Evolutionary conservation across 371 early-diverging fungal species (phyloP).

Genomic region (Zychaea mexicana): DNA sequence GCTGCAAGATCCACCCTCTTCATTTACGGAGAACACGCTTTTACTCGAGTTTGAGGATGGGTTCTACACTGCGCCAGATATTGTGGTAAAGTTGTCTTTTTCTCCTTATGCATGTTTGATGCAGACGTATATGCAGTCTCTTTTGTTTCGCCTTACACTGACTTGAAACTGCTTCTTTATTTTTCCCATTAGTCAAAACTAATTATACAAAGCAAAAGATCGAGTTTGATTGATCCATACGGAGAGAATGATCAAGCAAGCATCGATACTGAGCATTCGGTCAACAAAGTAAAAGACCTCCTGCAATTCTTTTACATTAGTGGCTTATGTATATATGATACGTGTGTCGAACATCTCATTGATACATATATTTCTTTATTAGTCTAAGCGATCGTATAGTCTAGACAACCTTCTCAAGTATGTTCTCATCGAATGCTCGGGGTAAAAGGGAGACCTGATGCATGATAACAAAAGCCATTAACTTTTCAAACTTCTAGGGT

Average conservation of each 20-base stretch:
- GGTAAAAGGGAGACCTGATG: not conserved
- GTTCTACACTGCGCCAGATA: constrained; percentile 55
- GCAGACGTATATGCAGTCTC: not conserved
- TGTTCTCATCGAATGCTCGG: not conserved
- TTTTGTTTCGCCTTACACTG: too few species aligned
- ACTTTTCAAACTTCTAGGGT: constrained; percentile 24
- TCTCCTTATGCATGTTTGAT: not conserved
- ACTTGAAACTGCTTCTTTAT: not conserved
- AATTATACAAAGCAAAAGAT: constrained; percentile 25
- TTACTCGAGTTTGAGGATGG: constrained; percentile 58
- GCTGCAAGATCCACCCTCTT: constrained; percentile 38
- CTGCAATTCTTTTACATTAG: constrained; percentile 10
- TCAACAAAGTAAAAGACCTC: constrained; percentile 17
- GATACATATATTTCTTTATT: not conserved
- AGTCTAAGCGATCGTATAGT: constrained; percentile 54
- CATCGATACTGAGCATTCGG: constrained; percentile 20
- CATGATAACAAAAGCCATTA: not conserved
- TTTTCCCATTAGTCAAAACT: constrained; percentile 11
- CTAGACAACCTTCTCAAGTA: constrained; percentile 55
- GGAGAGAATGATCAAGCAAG: constrained; percentile 17
- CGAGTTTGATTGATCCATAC: constrained; percentile 17
- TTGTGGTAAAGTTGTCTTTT: constrained; percentile 26
- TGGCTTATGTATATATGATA: not conserved
- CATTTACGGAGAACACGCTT: constrained; percentile 57
- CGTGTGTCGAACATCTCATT: too few species aligned